These are phyloP conservation scores for Hyphopichia wangnamkhiaoensis DNA, from an alignment of 1,139 yeast genomes.

Conservation along the genomic window DNA sequence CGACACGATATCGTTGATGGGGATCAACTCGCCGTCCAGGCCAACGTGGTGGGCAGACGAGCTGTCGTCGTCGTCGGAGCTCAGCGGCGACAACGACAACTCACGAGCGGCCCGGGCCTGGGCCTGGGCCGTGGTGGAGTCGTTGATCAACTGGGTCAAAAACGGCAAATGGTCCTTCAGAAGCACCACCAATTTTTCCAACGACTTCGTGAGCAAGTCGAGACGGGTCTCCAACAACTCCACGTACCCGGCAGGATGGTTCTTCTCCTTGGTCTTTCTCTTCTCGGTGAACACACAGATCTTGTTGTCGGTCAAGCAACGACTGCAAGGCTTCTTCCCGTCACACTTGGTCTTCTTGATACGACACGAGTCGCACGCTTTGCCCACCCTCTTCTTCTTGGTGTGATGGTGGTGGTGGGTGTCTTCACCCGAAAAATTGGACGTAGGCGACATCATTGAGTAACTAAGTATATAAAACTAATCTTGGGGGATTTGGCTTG, in stretches of 20 bases:
- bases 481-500: no score
- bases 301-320: conserved; percentile 69
- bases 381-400: conserved; percentile 71
- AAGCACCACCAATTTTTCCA: conserved; percentile 42
- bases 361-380: conserved; percentile 80
- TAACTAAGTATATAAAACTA: not conserved
- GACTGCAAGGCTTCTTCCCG: conserved; percentile 73
- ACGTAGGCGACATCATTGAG: not conserved
- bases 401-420: conserved; percentile 15
- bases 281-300: conserved; percentile 75
- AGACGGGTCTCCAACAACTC: conserved; percentile 70
- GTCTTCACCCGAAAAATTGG: conserved; percentile 5
- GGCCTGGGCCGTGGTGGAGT: conserved; percentile 3
- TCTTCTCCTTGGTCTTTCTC: conserved; percentile 60
- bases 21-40: conserved; percentile 25
- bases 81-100: no score
- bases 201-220: conserved; percentile 58
- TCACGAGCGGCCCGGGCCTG: no score
- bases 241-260: conserved; percentile 66
- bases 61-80: conserved; percentile 4
- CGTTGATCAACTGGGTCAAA: conserved; percentile 20
- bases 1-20: conserved; percentile 53
- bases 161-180: conserved; percentile 39
- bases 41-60: not conserved
- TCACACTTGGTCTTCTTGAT: conserved; percentile 77